These are phyloP conservation scores for Guillardia theta DNA, from an alignment of 78 protist species.

Conservation along the genomic window DNA sequence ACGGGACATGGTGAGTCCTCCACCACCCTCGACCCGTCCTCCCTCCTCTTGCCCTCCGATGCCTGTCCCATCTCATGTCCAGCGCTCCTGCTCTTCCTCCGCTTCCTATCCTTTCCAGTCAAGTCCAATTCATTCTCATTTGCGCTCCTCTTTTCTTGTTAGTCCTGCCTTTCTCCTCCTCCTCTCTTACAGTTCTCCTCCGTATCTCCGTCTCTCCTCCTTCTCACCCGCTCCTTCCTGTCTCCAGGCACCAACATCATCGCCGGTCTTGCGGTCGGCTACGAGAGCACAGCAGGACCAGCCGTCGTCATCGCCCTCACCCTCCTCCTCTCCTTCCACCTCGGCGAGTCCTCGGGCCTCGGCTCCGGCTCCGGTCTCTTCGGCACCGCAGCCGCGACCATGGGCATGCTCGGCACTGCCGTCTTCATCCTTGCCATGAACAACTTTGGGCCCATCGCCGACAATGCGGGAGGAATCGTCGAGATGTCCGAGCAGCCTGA, in stretches of 20 bases:
- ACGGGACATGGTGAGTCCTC: no score
- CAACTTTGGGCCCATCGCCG: slow-evolving; percentile 58
- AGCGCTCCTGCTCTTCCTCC: no score
- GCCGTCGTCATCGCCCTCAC: slow-evolving; percentile 51
- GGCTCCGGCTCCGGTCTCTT: slow-evolving; percentile 41
- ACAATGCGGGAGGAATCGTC: slow-evolving; percentile 87
- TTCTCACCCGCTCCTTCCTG: no score
- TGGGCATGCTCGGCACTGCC: slow-evolving; percentile 79
- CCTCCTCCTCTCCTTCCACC: slow-evolving; percentile 58
- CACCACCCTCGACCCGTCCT: no score
- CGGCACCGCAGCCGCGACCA: slow-evolving; percentile 77
- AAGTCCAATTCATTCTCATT: no score
- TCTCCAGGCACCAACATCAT: slow-evolving; percentile 72
- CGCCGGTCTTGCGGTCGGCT: slow-evolving; percentile 70
- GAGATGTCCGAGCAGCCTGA: slow-evolving; percentile 69
- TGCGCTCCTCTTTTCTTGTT: no score
- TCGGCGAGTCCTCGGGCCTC: slow-evolving; percentile 64
- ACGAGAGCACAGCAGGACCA: slow-evolving; percentile 66
- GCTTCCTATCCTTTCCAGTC: no score
- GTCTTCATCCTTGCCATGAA: slow-evolving; percentile 74
- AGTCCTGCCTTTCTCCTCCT: no score
- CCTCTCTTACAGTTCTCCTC: no score
- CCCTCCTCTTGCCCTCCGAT: no score
- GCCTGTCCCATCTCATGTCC: no score
- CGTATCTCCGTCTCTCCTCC: no score